Evolutionary conservation across 495 filamentous ascomycete species (phyloP), one percentile per base, ranked within the genome.

Genomic region (Bathelium albidoporum): DNA sequence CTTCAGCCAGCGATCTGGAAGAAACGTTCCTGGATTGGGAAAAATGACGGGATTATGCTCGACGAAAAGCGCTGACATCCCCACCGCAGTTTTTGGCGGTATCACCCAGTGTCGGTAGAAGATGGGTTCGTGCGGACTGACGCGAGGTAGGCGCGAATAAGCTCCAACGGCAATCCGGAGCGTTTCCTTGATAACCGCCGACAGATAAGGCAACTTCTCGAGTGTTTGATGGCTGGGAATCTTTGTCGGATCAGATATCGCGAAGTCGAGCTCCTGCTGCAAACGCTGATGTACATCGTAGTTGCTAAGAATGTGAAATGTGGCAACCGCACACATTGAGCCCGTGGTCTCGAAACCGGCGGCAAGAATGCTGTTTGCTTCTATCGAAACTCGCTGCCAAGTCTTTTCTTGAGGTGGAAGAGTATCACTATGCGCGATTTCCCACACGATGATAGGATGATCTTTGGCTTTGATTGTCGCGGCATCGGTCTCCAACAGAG

Each of bases 151-250:
- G 2, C 73, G 71, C n/a, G 68, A 63, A n/a, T 67, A 60, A 11
- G 67, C 61, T 2, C 71, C 73, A 44, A 73, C 69, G 45, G 69
- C 73, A 3, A 79, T 69, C 0, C 80, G 71, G 24, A 80, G 62
- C 22, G 70, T 70, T 59, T 82, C 79, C 16, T 78, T 70, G 58
- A 82, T 73, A 34, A 78, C 68, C 14, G 75, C 79, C 16, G 69
- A 65, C 2, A 82, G 69, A 55, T 77, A 77, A 1, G 74, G 74
- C 43, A 72, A 72, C 28, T 66, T 69, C 62, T 78, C 72, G 1
- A 77, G 69, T 18, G 39, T 53, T n/a, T 61, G 59, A 4, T 49
- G 44, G 14, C 36, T 32, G n/a, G 64, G 64, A 29, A 62, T 32
- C 20, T 41, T 32, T 22, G 39, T n/a, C 9, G 62, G 26, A 32